Evolutionary conservation across 2,329 filamentous ascomycete genomes (phyloP).

Genomic region (Fusarium chuoi): DNA sequence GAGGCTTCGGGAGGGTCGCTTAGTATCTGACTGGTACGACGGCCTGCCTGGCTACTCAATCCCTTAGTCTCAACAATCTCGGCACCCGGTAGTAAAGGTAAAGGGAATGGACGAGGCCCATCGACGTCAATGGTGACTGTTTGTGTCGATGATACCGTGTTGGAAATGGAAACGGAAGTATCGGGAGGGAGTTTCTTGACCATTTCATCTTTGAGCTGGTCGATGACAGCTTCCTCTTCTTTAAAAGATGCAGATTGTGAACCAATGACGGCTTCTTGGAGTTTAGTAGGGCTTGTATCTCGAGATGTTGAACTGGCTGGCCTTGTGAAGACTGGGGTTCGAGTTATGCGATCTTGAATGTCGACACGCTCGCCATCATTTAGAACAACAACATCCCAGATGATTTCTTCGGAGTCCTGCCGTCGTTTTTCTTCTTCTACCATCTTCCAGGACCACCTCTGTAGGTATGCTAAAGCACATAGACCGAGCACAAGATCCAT

Average conservation of each 20-base stretch:
- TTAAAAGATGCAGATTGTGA: conserved; percentile 1
- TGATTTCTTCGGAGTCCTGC: conserved; percentile 63
- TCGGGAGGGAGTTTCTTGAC: conserved; percentile 64
- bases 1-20: conserved; percentile 46
- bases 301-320: background rate
- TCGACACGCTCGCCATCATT: conserved; percentile 68
- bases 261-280: background rate
- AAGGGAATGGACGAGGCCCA: conserved; percentile 60
- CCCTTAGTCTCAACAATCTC: conserved; percentile 67
- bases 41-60: conserved; percentile 11
- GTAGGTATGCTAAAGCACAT: conserved; percentile 70
- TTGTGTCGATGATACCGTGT: conserved; percentile 68
- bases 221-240: conserved; percentile 56
- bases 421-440: conserved; percentile 61
- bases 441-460: conserved; percentile 64
- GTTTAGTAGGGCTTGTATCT: background rate
- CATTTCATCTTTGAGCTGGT: conserved; percentile 63
- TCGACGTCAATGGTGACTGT: conserved; percentile 73
- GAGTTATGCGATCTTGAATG: conserved; percentile 47
- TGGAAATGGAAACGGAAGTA: conserved; percentile 69
- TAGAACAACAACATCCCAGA: conserved; percentile 75
- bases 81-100: conserved; percentile 67
- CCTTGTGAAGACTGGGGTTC: conserved; percentile 1
- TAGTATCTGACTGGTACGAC: conserved; percentile 24
- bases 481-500: conserved; percentile 70